Conservation (phyloP, 2,329 filamentous ascomycete species). For the Epicoccum sorghinum region DNA sequence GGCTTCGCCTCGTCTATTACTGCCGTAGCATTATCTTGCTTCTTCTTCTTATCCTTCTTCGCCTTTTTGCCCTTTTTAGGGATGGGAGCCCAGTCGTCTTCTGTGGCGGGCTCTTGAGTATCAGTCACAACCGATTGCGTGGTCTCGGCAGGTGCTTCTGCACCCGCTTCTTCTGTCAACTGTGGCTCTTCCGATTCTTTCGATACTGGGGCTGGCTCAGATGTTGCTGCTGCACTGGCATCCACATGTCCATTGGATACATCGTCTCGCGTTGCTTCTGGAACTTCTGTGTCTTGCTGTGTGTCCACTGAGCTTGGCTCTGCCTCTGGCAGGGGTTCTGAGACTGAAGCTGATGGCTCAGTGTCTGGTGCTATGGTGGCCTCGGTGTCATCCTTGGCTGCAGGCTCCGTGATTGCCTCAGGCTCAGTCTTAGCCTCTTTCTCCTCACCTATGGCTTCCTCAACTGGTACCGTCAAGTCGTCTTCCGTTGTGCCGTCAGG, state of each 20-base stretch:
- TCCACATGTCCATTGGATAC: neutral
- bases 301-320: slow-evolving; percentile 1
- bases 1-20: neutral
- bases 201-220: neutral
- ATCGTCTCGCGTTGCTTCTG: neutral
- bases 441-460: slow-evolving; percentile 2
- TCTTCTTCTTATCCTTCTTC: slow-evolving; percentile 17
- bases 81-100: slow-evolving; percentile 6
- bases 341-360: neutral
- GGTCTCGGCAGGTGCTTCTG: neutral
- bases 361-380: neutral
- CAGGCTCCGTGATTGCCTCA: slow-evolving; percentile 1
- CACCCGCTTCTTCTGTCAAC: neutral
- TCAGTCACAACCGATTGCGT: neutral
- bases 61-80: slow-evolving; percentile 12
- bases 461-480: neutral
- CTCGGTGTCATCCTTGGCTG: slow-evolving; percentile 7
- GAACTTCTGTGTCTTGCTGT: neutral
- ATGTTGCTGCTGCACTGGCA: neutral
- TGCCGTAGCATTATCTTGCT: neutral
- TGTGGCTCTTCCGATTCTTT: slow-evolving; percentile 1
- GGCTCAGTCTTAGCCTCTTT: neutral
- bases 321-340: slow-evolving; percentile 3
- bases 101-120: neutral
- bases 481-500: slow-evolving; percentile 2